A percentile compares a stretch with the other conserved stretches of the same genome.
Conservation (phyloP, 495 filamentous ascomycete species). For the Neurospora pannonica region DNA sequence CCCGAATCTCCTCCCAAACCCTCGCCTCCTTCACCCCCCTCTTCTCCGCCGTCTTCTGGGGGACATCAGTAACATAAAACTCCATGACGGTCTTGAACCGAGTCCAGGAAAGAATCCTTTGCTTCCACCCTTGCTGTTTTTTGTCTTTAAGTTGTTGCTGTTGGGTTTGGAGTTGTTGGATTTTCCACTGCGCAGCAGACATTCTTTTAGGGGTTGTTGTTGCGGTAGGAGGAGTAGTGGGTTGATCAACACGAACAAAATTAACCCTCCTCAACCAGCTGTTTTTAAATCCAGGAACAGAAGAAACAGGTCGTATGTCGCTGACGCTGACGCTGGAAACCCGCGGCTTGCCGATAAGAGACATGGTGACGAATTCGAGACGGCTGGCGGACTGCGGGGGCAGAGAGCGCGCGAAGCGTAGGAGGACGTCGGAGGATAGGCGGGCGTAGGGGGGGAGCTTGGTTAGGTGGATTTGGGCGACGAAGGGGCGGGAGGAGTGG, state of each 20-base stretch:
- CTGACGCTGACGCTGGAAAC: conserved; percentile 34
- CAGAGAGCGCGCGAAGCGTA: conserved; percentile 52
- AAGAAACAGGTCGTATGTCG: conserved; percentile 39
- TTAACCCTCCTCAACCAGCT: too few species aligned
- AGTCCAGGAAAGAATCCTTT: not conserved
- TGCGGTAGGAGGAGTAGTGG: not conserved
- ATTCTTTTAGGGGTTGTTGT: not conserved
- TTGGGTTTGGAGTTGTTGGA: not conserved
- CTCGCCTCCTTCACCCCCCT: not conserved
- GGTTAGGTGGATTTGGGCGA: conserved; percentile 57
- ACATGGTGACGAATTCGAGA: conserved; percentile 64
- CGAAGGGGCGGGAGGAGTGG: conserved; percentile 57
- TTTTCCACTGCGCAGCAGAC: not conserved
- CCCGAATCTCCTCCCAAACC: not conserved
- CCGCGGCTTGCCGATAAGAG: conserved; percentile 48
- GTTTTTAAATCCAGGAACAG: too few species aligned
- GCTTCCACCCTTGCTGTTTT: not conserved
- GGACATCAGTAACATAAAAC: not conserved
- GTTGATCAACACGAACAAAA: not conserved
- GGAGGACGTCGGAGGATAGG: conserved; percentile 53
- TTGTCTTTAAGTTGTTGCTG: not conserved
- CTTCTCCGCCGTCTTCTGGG: not conserved
- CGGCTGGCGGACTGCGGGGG: conserved; percentile 45
- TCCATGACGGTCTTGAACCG: not conserved
- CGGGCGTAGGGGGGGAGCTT: conserved; percentile 62